Percentiles rank a stretch among this genome's conserved stretches.
Conservation (phyloP, 2,329 filamentous ascomycete genomes). For the Fusarium sp. region DNA sequence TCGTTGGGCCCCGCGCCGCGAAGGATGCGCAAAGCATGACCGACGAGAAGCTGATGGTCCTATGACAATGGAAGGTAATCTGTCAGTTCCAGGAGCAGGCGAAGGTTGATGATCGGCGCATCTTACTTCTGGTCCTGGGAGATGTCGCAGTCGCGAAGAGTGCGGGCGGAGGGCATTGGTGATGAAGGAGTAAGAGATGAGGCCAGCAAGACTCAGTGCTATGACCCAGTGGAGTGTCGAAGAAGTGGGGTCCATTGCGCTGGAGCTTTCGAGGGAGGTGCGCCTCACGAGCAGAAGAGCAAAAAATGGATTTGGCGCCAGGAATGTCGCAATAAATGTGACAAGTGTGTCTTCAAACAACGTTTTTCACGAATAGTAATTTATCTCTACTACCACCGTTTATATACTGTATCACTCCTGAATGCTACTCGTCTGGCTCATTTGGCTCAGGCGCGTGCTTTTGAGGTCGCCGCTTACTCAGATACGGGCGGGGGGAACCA, state of each 20-base stretch:
- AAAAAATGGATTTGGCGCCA: not conserved
- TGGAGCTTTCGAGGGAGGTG: not conserved
- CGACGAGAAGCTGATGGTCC: slow-evolving; percentile 2
- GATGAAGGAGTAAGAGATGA: not conserved
- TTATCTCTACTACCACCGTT: accelerated
- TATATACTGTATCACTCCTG: not conserved
- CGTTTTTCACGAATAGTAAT: accelerated
- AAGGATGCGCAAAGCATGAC: slow-evolving; percentile 12
- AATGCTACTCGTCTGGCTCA: not conserved
- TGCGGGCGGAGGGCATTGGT: not conserved
- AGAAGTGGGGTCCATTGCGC: not conserved
- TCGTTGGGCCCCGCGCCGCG: slow-evolving; percentile 12
- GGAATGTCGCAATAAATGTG: not conserved
- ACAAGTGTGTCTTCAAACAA: accelerated
- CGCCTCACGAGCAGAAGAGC: not conserved
- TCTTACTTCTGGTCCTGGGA: slow-evolving; percentile 13
- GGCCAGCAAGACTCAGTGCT: accelerated
- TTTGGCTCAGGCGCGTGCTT: not conserved
- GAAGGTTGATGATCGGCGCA: accelerated
- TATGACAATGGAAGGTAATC: not conserved
- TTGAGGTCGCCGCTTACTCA: not conserved
- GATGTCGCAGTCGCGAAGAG: not conserved
- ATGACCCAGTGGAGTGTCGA: accelerated
- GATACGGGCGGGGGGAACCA: not conserved
- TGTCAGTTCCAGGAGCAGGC: accelerated